Percentiles rank a stretch among this genome's conserved stretches.
These are phyloP conservation scores for Trapa bicornis DNA, from an alignment of 345 rosid genomes.

Conservation along the genomic window DNA sequence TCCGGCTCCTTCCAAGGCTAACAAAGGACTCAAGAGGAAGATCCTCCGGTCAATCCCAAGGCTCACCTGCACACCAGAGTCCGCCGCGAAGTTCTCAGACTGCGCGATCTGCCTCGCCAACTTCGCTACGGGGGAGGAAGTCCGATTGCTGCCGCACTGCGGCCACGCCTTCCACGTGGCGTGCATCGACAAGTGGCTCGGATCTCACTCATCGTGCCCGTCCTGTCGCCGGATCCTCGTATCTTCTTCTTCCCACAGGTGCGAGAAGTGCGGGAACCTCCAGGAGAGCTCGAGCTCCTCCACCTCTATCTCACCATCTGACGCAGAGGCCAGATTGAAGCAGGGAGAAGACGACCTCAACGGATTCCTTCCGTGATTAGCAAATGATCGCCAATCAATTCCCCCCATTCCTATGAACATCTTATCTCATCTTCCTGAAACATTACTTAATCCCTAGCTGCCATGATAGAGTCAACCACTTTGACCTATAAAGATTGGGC, in stretches of 20 bases:
- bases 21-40: conserved; percentile 77
- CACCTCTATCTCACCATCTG: too few species aligned
- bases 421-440: too few species aligned
- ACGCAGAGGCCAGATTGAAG: too few species aligned
- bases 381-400: too few species aligned
- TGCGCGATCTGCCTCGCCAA: conserved; percentile 77
- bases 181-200: conserved; percentile 91
- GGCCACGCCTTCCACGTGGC: conserved; percentile 76
- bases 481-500: too few species aligned
- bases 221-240: conserved; percentile 43
- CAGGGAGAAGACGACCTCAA: too few species aligned
- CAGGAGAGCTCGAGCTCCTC: conserved; percentile 12
- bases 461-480: too few species aligned
- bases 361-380: too few species aligned
- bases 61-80: conserved; percentile 41
- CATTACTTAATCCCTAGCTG: too few species aligned
- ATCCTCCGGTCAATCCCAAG: conserved; percentile 69
- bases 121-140: conserved; percentile 60
- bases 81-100: conserved; percentile 35
- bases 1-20: conserved; percentile 37
- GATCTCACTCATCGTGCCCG: conserved; percentile 89
- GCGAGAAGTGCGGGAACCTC: conserved; percentile 27
- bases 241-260: conserved; percentile 8
- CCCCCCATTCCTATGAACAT: too few species aligned
- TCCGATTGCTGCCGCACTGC: conserved; percentile 79